Conservation (phyloP, 2,329 filamentous ascomycete species). For the Fusarium aywerte region DNA sequence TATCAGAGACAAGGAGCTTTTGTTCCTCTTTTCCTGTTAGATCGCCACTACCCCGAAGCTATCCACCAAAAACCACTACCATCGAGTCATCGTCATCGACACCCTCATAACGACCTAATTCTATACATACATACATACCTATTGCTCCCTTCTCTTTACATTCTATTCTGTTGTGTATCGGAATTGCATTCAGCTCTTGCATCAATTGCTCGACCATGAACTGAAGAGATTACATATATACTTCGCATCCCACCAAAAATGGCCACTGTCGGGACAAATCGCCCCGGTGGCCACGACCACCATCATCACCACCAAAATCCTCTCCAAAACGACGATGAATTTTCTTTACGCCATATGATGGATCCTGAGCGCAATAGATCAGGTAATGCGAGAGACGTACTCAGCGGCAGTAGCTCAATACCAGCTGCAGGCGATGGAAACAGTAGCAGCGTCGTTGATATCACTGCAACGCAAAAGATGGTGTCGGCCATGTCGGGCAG, state of each 20-base stretch:
- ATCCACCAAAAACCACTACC: conserved; percentile 30
- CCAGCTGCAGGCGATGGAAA: conserved; percentile 20
- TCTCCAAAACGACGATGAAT: conserved; percentile 46
- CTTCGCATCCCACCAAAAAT: conserved; percentile 31
- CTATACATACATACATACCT: neutral
- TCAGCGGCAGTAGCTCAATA: conserved; percentile 17
- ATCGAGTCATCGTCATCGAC: conserved; percentile 46
- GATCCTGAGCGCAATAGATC: conserved; percentile 31
- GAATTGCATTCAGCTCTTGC: neutral
- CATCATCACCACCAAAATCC: conserved; percentile 34
- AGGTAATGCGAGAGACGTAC: conserved; percentile 17
- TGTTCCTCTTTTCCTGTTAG: neutral
- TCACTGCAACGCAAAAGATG: conserved; percentile 92
- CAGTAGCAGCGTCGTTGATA: conserved; percentile 64
- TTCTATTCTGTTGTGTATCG: neutral
- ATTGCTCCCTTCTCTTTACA: neutral
- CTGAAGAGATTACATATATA: conserved; percentile 15
- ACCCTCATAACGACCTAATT: conserved; percentile 8
- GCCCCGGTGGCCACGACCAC: conserved; percentile 38
- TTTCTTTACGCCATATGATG: conserved; percentile 46
- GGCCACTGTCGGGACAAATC: conserved; percentile 39
- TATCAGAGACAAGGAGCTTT: conserved; percentile 5
- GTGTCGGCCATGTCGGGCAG: conserved; percentile 91
- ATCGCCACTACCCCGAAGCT: conserved; percentile 32
- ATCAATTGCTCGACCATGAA: conserved; percentile 28